Evolutionary conservation across 768 basidiomycete genomes (phyloP).

Genomic region (Chalciporus pseudorubinellus): DNA sequence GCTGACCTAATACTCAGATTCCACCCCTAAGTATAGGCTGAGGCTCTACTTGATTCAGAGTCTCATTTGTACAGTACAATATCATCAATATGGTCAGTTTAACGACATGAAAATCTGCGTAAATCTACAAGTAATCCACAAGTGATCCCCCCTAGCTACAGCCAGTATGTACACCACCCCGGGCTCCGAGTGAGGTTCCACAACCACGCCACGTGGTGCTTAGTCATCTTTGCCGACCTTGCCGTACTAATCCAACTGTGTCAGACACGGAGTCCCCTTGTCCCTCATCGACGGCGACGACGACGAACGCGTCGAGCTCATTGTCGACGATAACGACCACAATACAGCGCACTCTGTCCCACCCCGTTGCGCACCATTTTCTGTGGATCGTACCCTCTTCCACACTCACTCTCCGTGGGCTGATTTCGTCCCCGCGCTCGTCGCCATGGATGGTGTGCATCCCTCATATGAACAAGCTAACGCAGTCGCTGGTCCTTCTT

Average conservation of each 20-base stretch:
- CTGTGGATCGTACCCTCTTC: constrained; percentile 16
- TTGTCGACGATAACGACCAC: constrained; percentile 30
- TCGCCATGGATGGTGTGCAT: constrained; percentile 32
- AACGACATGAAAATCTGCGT: too few relatives aligned
- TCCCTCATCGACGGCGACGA: constrained; percentile 35
- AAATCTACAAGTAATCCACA: too few relatives aligned
- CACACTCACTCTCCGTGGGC: constrained; percentile 16
- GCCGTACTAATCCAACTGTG: constrained; percentile 28
- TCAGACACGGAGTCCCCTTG: constrained; percentile 32
- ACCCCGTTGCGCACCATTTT: not conserved
- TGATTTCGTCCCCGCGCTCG: constrained; percentile 24
- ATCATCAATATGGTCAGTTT: too few relatives aligned
- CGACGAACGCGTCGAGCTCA: constrained; percentile 27
- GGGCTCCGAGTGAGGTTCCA: too few relatives aligned
- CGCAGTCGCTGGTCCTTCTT: constrained; percentile 65
- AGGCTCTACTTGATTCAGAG: too few relatives aligned
- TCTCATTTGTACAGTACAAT: too few relatives aligned
- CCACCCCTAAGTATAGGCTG: too few relatives aligned
- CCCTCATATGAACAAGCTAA: constrained; percentile 38
- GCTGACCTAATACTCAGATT: too few relatives aligned
- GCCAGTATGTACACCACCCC: too few relatives aligned
- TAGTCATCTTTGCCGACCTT: constrained; percentile 30
- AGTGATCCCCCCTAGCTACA: too few relatives aligned
- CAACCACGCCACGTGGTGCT: too few relatives aligned
- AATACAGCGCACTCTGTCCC: not conserved